Evolutionary conservation across 2,329 filamentous ascomycete genomes (phyloP).

Genomic region (Rhexocercosporidium sp.): DNA sequence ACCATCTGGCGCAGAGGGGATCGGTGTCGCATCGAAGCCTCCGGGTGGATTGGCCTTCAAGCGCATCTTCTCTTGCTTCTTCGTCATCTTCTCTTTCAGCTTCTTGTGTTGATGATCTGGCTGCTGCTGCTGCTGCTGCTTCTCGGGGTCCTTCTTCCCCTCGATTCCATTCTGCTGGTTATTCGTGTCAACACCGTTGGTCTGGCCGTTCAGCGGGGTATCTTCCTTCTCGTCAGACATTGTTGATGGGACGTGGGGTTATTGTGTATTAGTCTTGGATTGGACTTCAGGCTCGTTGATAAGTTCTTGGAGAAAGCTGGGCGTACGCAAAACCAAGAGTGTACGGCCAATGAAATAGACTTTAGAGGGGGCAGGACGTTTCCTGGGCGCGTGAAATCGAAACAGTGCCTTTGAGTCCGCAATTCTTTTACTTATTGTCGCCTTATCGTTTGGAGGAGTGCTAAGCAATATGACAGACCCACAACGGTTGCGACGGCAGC

Average conservation of each 20-base stretch:
- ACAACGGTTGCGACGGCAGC: constrained; percentile 5
- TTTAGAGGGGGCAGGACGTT: background rate
- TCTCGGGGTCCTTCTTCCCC: constrained; percentile 21
- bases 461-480: background rate
- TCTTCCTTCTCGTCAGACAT: constrained; percentile 29
- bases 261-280: background rate
- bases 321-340: background rate
- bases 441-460: background rate
- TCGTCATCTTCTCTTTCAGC: constrained; percentile 39
- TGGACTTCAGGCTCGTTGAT: background rate
- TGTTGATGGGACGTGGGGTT: background rate
- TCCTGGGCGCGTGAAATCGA: background rate
- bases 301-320: background rate
- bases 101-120: constrained; percentile 26
- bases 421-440: background rate
- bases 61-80: constrained; percentile 40
- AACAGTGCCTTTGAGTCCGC: background rate
- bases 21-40: constrained; percentile 79
- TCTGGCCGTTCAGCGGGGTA: constrained; percentile 12
- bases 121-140: constrained; percentile 10
- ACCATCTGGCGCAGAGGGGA: constrained; percentile 75
- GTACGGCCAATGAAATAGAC: background rate
- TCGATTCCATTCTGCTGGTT: constrained; percentile 20
- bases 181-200: constrained; percentile 9
- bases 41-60: constrained; percentile 52